Evolutionary conservation across 495 filamentous ascomycete genomes (phyloP), one percentile per base, ranked within the genome.

Genomic region (Penicillium riverlandense): DNA sequence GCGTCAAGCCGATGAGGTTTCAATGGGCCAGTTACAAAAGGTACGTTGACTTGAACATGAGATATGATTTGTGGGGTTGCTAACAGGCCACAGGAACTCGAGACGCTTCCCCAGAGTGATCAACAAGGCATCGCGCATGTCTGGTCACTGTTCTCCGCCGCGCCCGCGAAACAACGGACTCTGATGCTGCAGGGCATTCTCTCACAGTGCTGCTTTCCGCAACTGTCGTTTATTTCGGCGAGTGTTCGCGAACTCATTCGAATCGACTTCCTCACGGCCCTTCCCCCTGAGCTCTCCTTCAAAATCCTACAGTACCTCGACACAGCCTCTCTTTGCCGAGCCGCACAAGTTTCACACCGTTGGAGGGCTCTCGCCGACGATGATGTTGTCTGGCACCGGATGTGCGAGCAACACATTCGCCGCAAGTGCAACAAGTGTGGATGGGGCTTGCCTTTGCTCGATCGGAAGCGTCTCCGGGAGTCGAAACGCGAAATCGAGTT

Each of bases 371-470:
- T 99, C 22, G 92, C 92, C 2, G 94, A 96, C 60, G 90, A 95
- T 57, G 91, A 99, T 65, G 84, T 96, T 16, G 92, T 99, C 2
- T 99, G 92, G 92, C 91, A 96, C 52, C 84, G 83, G 43, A 97
- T 99, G 91, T 99, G 92, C 57, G 90, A 96, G 68, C 92, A 99
- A 56, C 92, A 99, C 55, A 97, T 95, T 42, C 88, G 92, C 53
- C 76, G 90, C 39, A 97, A 96, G 61, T 99, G 92, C 66, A 90
- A 82, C 38, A 96, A 96, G 59, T 99, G 92, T 57, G 91, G 94
- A 11, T 96, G 88, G 90, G 92, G 92, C 4, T 62, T 99, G 37
- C 92, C 92, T 36, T 69, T 92, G 38, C 61, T 98, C 43, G 92
- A 97, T 53, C 77, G 88, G 45, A 95, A 94, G 62, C 77, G 85